Evolutionary conservation across 2,329 filamentous ascomycete genomes (phyloP).

Genomic region (Knufia petricola): DNA sequence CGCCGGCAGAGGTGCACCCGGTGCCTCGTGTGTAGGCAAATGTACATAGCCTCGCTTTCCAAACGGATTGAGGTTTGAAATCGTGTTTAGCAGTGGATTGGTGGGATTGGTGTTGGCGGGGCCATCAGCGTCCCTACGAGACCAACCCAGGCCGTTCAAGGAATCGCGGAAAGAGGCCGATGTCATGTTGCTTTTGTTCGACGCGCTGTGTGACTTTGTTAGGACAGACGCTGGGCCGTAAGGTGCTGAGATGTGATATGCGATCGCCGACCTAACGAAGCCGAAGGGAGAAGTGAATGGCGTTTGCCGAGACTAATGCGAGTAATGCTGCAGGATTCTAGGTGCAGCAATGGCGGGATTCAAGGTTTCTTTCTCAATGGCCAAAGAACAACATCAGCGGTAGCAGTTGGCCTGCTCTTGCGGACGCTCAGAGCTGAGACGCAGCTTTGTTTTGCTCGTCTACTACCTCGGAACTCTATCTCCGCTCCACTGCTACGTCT

Average conservation of each 20-base stretch:
- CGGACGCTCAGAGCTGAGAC: not conserved
- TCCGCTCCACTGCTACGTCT: not conserved
- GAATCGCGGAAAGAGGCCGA: slow-evolving; percentile 85
- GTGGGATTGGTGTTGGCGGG: slow-evolving; percentile 60
- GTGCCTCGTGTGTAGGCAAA: slow-evolving; percentile 72
- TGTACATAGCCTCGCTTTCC: slow-evolving; percentile 71
- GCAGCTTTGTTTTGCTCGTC: slow-evolving; percentile 6
- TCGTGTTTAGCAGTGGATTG: slow-evolving; percentile 65
- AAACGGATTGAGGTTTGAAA: slow-evolving; percentile 84
- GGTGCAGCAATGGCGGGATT: slow-evolving; percentile 1
- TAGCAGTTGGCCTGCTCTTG: not conserved
- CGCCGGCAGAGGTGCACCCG: slow-evolving; percentile 78
- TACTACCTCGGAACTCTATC: not conserved
- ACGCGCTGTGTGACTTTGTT: slow-evolving; percentile 1
- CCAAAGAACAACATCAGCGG: not conserved
- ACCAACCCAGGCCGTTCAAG: slow-evolving; percentile 92
- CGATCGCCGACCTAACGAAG: not conserved
- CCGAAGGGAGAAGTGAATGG: not conserved
- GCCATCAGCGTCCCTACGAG: slow-evolving; percentile 67
- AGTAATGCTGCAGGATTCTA: slow-evolving; percentile 8
- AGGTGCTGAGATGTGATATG: slow-evolving; percentile 5
- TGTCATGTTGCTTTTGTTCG: slow-evolving; percentile 52
- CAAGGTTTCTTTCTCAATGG: not conserved
- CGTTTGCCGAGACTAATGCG: slow-evolving; percentile 6
- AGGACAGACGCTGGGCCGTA: not conserved